Base-by-base conservation (phyloP, 2,329 filamentous ascomycete species). In the Penicillium sp. region DNA sequence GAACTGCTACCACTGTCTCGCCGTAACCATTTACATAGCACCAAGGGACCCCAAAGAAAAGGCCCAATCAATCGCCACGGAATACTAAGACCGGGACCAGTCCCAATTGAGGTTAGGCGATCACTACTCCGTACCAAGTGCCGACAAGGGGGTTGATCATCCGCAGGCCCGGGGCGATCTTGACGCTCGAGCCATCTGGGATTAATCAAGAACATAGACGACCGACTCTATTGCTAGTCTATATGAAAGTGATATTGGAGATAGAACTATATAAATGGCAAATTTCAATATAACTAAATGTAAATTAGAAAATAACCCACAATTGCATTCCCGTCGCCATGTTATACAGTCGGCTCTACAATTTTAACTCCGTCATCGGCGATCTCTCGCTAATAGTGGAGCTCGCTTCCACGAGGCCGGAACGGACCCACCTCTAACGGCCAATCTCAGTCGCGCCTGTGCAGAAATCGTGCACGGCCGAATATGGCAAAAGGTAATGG, bases 331-430 rank as follows among this genome's bases (percentile, higher is more conserved):
- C 28, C 12, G 2, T 28, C 16, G 18, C 18, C 3, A 19, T 13
- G 12, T 29, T 29, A 13, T 9, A 19, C 25, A 44, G 25, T 37
- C 14, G 8, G 13, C 14, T 37, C 13, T 22, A 12, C 28, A 19
- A 29, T 19, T 37, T 28, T 14, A 42, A 3, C 5, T 36, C 45
- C 18, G 38, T 42, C 45, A 42, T 38, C 46, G 53, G 53, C 52
- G 58, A 59, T 61, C 57, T 41, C 51, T 38, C 45, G 40, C 42
- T 47, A 54, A 54, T 22, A 42, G 58, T 59, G 57, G 58, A 52
- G 30, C 45, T 61, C 59, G 59, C 58, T 61, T 60, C 59, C 59
- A 61, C 57, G 59, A 60, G 57, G 56, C 41, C 52, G 58, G 57
- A 46, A 51, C 18, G 29, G 31, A 46, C 42, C 53, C 41, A 46